Base-by-base conservation (phyloP, 257 asterid genomes). In the Primulina eburnea region DNA sequence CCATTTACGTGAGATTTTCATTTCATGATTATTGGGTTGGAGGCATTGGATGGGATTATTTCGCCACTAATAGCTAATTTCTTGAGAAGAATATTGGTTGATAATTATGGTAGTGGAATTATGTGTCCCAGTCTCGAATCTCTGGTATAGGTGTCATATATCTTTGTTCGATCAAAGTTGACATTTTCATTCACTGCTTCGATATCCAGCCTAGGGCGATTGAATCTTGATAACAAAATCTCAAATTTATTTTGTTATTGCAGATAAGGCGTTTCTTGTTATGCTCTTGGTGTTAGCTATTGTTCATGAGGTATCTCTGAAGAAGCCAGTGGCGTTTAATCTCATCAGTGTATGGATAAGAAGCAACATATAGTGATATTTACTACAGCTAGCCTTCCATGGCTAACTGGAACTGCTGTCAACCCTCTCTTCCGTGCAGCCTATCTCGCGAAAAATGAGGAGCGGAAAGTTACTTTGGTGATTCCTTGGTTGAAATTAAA, bases 321-420 rank as follows among this genome's bases (percentile, higher is more conserved):
- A 64, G 74, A 69, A 75, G 66, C n/a, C 69, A 50, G 40, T 55
- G 74, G 76, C 10, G 29, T 52, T 53, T 18, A 72, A 70, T 63
- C 75, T 65, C 74, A 75, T 77, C 86, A 77, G 67, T 67, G 28
- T 47, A 81, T 83, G 90, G 90, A 77, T 53, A 75, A 79, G 75
- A 81, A 77, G 78, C 84, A 75, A 71, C 85, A 90, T 75, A 83
- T 93, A 50, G 88, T 90, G 35, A 89, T 93, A 77, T 90, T 93
- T 77, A 89, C 99, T n/a, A 93, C 99, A 11, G 99, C 99, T 10
- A 93, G 99, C 90, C 91, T 93, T 73, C 99, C 97, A 55, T 93
- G 99, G 97, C 80, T 93, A 67, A 93, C 99, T 61, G 99, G 99
- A 75, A 93, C 99, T 64, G 81, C 99, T 28, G 96, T 90, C 69